Conservation (phyloP, 2,329 filamentous ascomycete species). For the Fusarium fujikuroi region DNA sequence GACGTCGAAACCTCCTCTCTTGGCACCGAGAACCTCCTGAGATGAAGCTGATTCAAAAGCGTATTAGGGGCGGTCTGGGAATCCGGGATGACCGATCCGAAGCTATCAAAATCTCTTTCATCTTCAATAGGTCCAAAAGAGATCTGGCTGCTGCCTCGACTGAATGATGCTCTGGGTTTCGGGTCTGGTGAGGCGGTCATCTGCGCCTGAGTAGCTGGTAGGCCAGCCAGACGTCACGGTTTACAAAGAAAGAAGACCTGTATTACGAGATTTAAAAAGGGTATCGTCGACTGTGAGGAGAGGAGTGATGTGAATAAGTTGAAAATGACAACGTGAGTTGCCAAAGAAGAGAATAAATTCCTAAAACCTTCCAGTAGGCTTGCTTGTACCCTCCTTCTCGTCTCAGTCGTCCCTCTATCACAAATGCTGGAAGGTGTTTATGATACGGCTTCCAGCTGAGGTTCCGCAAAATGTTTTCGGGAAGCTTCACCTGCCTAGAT, state of each 20-base stretch:
- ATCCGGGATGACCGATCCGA: conserved; percentile 18
- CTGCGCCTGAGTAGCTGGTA: neutral
- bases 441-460: neutral
- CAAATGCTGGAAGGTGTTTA: neutral
- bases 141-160: conserved; percentile 6
- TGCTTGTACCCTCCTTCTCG: neutral
- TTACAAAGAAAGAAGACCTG: neutral
- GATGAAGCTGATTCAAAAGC: neutral
- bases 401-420: no score
- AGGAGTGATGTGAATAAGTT: neutral
- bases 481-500: neutral
- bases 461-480: no score
- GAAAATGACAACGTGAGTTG: neutral
- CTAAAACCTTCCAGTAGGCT: neutral
- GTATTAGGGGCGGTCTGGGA: conserved; percentile 7
- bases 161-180: neutral
- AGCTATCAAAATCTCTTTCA: conserved; percentile 17
- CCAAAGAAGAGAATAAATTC: neutral
- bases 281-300: neutral
- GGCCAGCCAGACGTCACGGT: neutral
- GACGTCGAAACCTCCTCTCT: conserved; percentile 38
- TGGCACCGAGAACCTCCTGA: conserved; percentile 23
- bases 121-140: conserved; percentile 12
- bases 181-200: conserved; percentile 17
- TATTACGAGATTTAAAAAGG: neutral